Evolutionary conservation across 768 basidiomycete species (phyloP).

Genomic region (Naganishia vaughanmartiniae): DNA sequence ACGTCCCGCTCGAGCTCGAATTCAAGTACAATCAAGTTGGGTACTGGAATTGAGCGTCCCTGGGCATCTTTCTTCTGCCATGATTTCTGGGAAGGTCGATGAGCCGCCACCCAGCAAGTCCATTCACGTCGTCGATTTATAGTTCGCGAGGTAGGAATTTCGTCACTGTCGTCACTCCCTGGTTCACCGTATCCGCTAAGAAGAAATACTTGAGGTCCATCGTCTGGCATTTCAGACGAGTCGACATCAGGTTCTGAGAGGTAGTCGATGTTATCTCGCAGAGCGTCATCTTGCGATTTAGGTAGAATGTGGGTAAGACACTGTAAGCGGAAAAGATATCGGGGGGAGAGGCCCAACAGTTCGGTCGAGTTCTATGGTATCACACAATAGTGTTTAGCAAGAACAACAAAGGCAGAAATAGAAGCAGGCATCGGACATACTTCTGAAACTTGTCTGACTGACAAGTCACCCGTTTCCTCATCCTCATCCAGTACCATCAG

Average conservation of each 20-base stretch:
- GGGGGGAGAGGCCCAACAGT: conserved; percentile 70
- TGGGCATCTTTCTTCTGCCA: conserved; percentile 41
- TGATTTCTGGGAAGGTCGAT: conserved; percentile 45
- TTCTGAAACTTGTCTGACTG: conserved; percentile 77
- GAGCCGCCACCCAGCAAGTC: conserved; percentile 52
- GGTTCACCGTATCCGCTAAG: conserved; percentile 71
- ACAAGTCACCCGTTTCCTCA: conserved; percentile 58
- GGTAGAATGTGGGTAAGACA: conserved; percentile 72
- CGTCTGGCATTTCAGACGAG: conserved; percentile 55
- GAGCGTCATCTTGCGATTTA: conserved; percentile 62
- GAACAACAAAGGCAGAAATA: not conserved
- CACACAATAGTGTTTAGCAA: not conserved
- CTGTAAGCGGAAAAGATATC: conserved; percentile 66
- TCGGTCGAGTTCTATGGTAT: conserved; percentile 66
- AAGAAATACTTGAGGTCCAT: conserved; percentile 57
- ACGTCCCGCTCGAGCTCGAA: conserved; percentile 72
- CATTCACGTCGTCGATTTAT: conserved; percentile 44
- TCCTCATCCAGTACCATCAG: conserved; percentile 68
- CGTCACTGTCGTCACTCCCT: conserved; percentile 53
- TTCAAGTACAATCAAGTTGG: conserved; percentile 66
- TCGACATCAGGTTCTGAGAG: conserved; percentile 59
- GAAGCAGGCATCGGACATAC: conserved; percentile 52
- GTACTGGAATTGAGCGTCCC: conserved; percentile 58
- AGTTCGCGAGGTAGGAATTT: conserved; percentile 29
- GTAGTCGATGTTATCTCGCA: conserved; percentile 74